These are phyloP conservation scores for Tephrocybe sp. DNA, from an alignment of 768 basidiomycete genomes.

Conservation along the genomic window DNA sequence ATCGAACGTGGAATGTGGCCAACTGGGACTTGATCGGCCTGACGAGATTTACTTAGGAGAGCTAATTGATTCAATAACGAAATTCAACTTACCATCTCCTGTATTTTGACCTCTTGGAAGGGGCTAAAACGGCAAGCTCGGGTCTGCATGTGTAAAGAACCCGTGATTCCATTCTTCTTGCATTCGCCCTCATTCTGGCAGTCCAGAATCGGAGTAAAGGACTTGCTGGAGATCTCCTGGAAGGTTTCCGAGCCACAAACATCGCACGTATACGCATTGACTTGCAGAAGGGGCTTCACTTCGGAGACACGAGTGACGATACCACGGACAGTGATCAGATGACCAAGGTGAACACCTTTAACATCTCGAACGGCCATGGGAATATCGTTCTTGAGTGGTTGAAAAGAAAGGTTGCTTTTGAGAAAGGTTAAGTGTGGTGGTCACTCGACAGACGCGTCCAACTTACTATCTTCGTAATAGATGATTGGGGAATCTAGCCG, in stretches of 20 bases:
- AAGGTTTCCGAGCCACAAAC: constrained; percentile 98
- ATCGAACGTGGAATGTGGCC: constrained; percentile 99
- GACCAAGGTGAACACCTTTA: constrained; percentile 82
- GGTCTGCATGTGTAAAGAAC: constrained; percentile 97
- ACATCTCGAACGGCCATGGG: constrained; percentile 92
- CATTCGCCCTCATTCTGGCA: constrained; percentile 89
- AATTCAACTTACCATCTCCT: constrained; percentile 80
- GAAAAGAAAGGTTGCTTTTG: constrained; percentile 89
- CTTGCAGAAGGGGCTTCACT: constrained; percentile 95
- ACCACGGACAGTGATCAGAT: constrained; percentile 92
- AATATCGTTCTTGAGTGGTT: constrained; percentile 73
- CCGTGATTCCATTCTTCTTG: constrained; percentile 81
- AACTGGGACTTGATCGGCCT: constrained; percentile 99
- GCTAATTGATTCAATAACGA: not conserved
- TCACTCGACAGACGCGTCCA: not conserved
- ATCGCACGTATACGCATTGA: constrained; percentile 98
- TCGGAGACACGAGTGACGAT: constrained; percentile 99
- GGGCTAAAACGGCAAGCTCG: constrained; percentile 95
- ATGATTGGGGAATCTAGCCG: constrained; percentile 86
- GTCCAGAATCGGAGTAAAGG: constrained; percentile 85
- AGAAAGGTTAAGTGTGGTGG: constrained; percentile 14
- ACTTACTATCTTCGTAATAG: constrained; percentile 94
- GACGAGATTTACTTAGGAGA: constrained; percentile 6
- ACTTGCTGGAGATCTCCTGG: constrained; percentile 92
- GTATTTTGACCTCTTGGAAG: constrained; percentile 98